Evolutionary conservation across 768 basidiomycete genomes (phyloP).

Genomic region (Pisolithus orientalis): DNA sequence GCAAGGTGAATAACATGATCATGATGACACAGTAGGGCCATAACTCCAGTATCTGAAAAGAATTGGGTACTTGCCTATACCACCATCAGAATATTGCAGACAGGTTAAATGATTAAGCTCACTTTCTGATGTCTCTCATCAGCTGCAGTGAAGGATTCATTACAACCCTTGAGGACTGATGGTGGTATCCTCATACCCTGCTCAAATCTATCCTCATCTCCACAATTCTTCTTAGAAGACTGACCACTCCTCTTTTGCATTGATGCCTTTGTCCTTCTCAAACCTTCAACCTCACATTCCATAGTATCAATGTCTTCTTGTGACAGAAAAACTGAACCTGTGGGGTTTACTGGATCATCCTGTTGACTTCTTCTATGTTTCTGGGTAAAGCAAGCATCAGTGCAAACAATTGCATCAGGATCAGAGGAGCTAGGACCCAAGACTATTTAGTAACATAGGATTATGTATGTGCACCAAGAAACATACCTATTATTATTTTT

Average conservation of each 20-base stretch:
- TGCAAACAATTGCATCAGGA: slow-evolving; percentile 24
- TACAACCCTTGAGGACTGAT: slow-evolving; percentile 27
- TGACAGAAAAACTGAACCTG: slow-evolving; percentile 14
- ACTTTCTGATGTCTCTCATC: slow-evolving; percentile 9
- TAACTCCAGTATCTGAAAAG: slow-evolving; percentile 17
- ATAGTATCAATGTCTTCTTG: background rate
- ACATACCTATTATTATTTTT: slow-evolving; percentile 2
- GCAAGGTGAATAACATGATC: slow-evolving; percentile 12
- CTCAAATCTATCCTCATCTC: slow-evolving; percentile 11
- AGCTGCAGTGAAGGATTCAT: slow-evolving; percentile 20
- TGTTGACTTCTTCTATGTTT: slow-evolving; percentile 14
- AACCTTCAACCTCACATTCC: background rate
- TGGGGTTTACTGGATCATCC: slow-evolving; percentile 10
- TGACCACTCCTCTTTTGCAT: background rate
- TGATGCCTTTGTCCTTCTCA: background rate
- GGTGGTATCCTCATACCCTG: slow-evolving; percentile 19
- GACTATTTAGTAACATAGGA: background rate
- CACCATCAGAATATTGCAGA: background rate
- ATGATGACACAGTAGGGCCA: slow-evolving; percentile 18
- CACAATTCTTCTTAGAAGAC: background rate
- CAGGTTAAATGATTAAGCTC: background rate
- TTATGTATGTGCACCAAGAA: background rate
- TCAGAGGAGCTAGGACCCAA: slow-evolving; percentile 4
- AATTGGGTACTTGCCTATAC: slow-evolving; percentile 10
- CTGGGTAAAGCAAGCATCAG: slow-evolving; percentile 32